These are phyloP conservation scores for Ophiostoma montium DNA, from an alignment of 2,329 filamentous ascomycete species.

Conservation along the genomic window DNA sequence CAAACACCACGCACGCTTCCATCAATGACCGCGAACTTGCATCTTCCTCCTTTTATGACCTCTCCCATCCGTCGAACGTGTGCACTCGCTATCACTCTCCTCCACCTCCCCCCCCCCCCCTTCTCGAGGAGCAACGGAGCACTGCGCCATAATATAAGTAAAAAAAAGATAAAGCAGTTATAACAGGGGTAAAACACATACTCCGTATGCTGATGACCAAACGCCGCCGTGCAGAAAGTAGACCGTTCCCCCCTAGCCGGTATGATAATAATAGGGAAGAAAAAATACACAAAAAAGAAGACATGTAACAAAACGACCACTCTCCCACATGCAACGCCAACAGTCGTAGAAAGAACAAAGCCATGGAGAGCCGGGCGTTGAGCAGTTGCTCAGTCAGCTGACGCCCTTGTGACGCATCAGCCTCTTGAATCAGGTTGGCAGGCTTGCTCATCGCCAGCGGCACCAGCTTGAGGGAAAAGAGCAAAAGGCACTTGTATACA, in stretches of 20 bases:
- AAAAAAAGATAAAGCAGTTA: not conserved
- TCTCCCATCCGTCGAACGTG: too few relatives aligned
- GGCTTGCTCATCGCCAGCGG: not conserved
- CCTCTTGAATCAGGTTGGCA: too few relatives aligned
- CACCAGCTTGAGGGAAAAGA: not conserved
- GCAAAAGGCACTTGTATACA: not conserved
- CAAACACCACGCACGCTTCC: too few relatives aligned
- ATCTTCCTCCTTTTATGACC: too few relatives aligned
- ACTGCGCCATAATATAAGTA: not conserved
- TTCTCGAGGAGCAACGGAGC: not conserved
- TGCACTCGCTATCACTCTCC: too few relatives aligned
- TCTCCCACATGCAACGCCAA: not conserved
- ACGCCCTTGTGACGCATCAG: too few relatives aligned
- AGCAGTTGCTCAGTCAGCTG: not conserved
- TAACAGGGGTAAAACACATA: not conserved
- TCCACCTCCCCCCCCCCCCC: too few relatives aligned
- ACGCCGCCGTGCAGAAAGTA: not conserved
- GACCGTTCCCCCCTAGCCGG: not conserved
- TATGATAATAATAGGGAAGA: not conserved
- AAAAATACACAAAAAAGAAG: not conserved
- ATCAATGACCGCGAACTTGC: too few relatives aligned
- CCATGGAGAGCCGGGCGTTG: not conserved
- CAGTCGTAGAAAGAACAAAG: not conserved
- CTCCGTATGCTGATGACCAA: constrained; percentile 1
- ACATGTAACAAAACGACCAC: not conserved